Evolutionary conservation across 768 basidiomycete species (phyloP), one percentile per base, ranked within the genome.

Genomic region (Leccinum incarnatum): DNA sequence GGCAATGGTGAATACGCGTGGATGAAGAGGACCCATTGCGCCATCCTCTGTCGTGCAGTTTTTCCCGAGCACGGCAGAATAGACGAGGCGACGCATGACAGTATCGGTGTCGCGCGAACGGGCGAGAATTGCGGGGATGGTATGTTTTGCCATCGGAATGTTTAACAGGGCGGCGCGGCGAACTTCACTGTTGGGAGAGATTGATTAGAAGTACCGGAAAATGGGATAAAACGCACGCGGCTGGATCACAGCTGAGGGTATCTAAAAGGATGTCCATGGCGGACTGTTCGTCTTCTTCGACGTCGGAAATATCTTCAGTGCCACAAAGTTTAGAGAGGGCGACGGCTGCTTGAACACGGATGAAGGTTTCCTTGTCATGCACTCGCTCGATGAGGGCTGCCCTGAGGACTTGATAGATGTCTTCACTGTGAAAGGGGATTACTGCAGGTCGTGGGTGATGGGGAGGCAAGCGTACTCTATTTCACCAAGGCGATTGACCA

Each of bases 71-170:
- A 91, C 75, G 2, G 77, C 70, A 10, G 80, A 77, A 69, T 89
- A 96, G 4, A 93, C 81, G 12, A 87, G 78, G 56, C 86, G 89
- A 56, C 96, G 89, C 40, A 91, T 79, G 47, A 79, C 79, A 0
- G 81, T 75, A 64, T 97, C 96, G 15, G 83, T 79, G 68, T 98
- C 96, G 21, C 91, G 84, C 3, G 86, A 88, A 29, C 95, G 85
- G 1, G 81, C 78, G 10, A 98, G 81, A 46, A 98, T 81, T 34
- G 77, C 75, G 0, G 85, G 79, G 0, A 98, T 74, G 0, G 87
- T 89, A 0, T 72, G 65, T 0, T 73, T 66, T 34, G 78, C 79
- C 8, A 86, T 71, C 1, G 87, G 84, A 1, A 95, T 79, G 63
- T 91, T 91, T 57, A 87, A 77, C 0, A 97, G 76, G 1, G 85